These are phyloP conservation scores for Xylaria hypoxylon DNA, from an alignment of 2,329 filamentous ascomycete genomes.

Conservation along the genomic window DNA sequence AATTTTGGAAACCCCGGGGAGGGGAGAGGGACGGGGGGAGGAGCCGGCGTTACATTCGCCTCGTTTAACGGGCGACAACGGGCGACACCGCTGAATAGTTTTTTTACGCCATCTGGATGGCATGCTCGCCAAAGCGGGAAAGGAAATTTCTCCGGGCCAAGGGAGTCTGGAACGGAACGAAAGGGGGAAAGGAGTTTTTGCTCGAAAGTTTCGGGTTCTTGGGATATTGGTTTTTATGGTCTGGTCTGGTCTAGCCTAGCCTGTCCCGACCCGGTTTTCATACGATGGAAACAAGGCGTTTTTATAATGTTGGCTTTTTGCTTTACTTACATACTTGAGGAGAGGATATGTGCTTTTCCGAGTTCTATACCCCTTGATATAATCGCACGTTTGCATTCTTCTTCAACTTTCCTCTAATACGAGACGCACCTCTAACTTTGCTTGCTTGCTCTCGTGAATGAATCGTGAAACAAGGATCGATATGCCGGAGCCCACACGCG, in stretches of 20 bases:
- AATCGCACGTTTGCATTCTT: slow-evolving; percentile 34
- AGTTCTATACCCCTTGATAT: slow-evolving; percentile 42
- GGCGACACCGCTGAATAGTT: slow-evolving; percentile 17
- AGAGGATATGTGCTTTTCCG: slow-evolving; percentile 35
- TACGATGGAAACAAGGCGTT: slow-evolving; percentile 27
- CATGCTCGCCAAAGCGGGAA: slow-evolving; percentile 13
- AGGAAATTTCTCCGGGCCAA: slow-evolving; percentile 14
- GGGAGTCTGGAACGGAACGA: slow-evolving; percentile 21
- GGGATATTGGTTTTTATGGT: neutral
- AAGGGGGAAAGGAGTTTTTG: neutral
- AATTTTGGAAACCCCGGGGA: slow-evolving; percentile 27
- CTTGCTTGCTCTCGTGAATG: slow-evolving; percentile 3
- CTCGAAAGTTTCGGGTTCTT: neutral
- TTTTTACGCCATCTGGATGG: slow-evolving; percentile 14
- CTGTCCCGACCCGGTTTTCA: slow-evolving; percentile 18
- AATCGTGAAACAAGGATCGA: slow-evolving; percentile 9
- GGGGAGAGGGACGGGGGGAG: neutral
- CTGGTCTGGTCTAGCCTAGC: slow-evolving; percentile 8
- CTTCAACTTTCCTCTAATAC: neutral
- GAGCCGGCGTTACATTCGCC: slow-evolving; percentile 38
- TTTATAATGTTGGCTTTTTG: slow-evolving; percentile 3
- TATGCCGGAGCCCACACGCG: slow-evolving; percentile 21
- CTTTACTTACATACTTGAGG: slow-evolving; percentile 13
- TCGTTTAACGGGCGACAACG: slow-evolving; percentile 25
- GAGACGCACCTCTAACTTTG: neutral